Evolutionary conservation across 306 rosid species (phyloP), one percentile per base, ranked within the genome.

Genomic region (Castanea sativa): DNA sequence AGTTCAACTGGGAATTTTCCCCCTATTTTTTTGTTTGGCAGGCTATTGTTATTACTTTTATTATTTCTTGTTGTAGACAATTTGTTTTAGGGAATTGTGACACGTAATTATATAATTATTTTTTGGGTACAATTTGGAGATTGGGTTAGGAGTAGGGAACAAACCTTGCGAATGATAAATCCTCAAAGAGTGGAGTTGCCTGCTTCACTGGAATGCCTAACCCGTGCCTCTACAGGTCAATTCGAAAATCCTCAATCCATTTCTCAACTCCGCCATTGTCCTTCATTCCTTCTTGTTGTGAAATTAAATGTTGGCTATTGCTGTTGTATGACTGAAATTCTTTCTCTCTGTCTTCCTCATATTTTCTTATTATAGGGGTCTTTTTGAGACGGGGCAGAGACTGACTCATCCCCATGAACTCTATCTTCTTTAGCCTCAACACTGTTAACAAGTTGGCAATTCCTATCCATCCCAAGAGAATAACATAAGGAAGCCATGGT

Each of bases 151-250:
- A 53, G 18, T n/a, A 32, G n/a, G 5, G n/a, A 72, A 29, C 33
- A 51, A 32, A 72, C 49, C 76, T 72, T 52, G 76, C 13, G 45
- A 52, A 72, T 11, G 76, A 52, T 52, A 72, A 53, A 25, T 72
- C 43, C 61, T 72, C 29, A 5, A 72, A 72, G 5, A 52, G 58
- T 11, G 52, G 76, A 23, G 63, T 72, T 27, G 29, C 63, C 51
- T 55, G 76, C 76, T 72, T 53, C 43, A 72, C 56, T 27, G 61
- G 49, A 29, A 72, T 72, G 61, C 30, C 61, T 52, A 51, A 56
- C 21, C 43, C 45, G 0, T 52, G 3, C 21, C 76, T 52, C 20
- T 72, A 8, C 45, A 51, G 45, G 63, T 72, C 76, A 72, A 16
- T 20, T 15, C 1, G 52, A 25, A 73, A 55, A 0, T 73, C 76